Base-by-base conservation (phyloP, 495 filamentous ascomycete genomes). In the Penicillium longicatenatum region DNA sequence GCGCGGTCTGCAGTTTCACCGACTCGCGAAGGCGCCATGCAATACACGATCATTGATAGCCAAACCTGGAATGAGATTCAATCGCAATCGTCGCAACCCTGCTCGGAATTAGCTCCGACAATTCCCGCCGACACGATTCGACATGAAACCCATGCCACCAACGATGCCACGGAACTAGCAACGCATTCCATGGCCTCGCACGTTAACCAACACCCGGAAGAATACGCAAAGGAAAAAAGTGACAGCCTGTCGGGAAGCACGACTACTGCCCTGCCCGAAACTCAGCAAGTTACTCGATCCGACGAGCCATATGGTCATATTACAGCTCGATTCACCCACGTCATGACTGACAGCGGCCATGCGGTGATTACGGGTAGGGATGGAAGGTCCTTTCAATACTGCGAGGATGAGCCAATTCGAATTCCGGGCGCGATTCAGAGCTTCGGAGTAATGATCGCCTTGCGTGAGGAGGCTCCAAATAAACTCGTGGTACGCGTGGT, bases 361-460 rank as follows among this genome's bases (percentile, higher is more conserved):
- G 89, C 87, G 6, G 84, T 98, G 19, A 87, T 96, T 48, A 93
- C 91, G 6, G 92, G 92, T 11, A 79, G 89, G 52, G 82, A 88
- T 52, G 85, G 87, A 3, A 80, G 85, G 16, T 82, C 73, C 2
- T 75, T 93, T 41, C 89, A 93, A 62, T 55, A 81, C n/a, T 96
- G 91, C 69, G 93, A 98, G 70, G 93, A 98, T 70, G 93, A 97
- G 62, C 92, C 93, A 1, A 97, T 97, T 41, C 91, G 92, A 61
- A 89, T 91, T 14, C 93, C 93, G 1, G 93, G 93, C 14, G 91
- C 93, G n/a, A 77, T 97, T 1, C 93, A 97, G 62, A 77, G 82
- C 8, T 98, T 96, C 67, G 93, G 93, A 2, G 74, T 89, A 3
- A 73, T 97, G 49, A 61, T 98, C 21, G 92, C 86, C 0, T 63